Evolutionary conservation across 2,329 filamentous ascomycete genomes (phyloP), one percentile per base, ranked within the genome.

Genomic region (Phaeosphaeriaceae sp.): DNA sequence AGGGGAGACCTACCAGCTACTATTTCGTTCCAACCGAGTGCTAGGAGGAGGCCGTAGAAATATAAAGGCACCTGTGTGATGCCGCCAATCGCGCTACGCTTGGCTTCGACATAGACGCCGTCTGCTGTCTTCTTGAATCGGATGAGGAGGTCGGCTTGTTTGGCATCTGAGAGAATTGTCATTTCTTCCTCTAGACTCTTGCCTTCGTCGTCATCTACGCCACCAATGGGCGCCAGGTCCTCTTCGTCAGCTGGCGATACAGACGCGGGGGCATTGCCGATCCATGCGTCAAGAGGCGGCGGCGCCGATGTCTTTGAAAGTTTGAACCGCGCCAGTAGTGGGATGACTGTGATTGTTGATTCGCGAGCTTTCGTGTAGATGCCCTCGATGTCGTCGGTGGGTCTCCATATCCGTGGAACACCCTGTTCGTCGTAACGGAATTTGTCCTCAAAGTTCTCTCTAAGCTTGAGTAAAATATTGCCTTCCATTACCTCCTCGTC

Each of bases 371-470:
- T 88, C 29, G 92, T 97, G 75, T 97, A 99, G 34, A 95, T 80
- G 37, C 93, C 92, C 77, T 99, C 94, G 53, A 99, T 99, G 68
- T 99, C 94, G 70, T 99, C 94, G 1, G 88, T 92, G 1, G 94
- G 94, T 18, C 92, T 87, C 94, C 94, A 99, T 74, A 99, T 96
- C 51, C 94, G 84, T 4, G 94, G 94, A 4, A 99, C 94, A 20
- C 94, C 94, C 6, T 87, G 86, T 51, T 97, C 92, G 66, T 99
- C 94, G 66, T 99, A 99, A 57, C 94, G 88, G 83, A 99, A 99
- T 76, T 96, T 97, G 78, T 99, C 94, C 76, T 99, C 94, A 61
- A 99, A 99, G 77, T 97, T 97, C 74, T 99, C 94, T 29, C 94
- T 86, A 42, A 99, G 84, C 79, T 99, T 99, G 61, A 97, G 81